Evolutionary conservation across 1,284 basidiomycete species (phyloP).

Genomic region (Apiotrichum domesticum): DNA sequence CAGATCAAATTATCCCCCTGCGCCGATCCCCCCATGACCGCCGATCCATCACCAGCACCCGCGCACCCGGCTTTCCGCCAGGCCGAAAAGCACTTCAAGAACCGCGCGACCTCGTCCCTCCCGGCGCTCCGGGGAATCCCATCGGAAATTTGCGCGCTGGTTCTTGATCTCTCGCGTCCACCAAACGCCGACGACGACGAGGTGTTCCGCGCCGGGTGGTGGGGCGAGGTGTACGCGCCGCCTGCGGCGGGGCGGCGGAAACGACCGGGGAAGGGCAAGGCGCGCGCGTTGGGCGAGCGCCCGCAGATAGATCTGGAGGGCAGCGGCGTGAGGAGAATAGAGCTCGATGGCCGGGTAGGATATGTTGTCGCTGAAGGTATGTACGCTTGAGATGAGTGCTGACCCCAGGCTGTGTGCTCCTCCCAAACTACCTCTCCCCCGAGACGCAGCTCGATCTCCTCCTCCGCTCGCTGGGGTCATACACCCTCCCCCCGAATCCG

Average conservation of each 20-base stretch:
- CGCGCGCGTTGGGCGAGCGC: conserved; percentile 26
- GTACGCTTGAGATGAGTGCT: not conserved
- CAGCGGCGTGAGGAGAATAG: conserved; percentile 13
- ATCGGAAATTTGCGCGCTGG: conserved; percentile 4
- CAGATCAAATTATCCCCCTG: too few species aligned
- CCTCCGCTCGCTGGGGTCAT: conserved; percentile 62
- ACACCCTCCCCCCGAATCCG: conserved; percentile 71
- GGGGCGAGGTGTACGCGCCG: conserved; percentile 18
- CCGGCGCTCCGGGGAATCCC: conserved; percentile 24
- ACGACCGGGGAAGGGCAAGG: conserved; percentile 19
- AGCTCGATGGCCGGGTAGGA: conserved; percentile 26
- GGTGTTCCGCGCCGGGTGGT: conserved; percentile 43
- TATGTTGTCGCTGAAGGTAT: conserved; percentile 40
- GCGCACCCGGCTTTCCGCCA: conserved; percentile 38
- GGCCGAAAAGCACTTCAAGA: conserved; percentile 47
- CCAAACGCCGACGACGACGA: conserved; percentile 27
- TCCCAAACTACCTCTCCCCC: conserved; percentile 63
- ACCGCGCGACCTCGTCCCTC: conserved; percentile 21
- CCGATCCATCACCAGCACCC: not conserved
- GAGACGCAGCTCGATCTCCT: conserved; percentile 62
- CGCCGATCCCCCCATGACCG: too few species aligned
- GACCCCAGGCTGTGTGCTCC: conserved; percentile 66
- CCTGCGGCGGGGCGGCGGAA: too few species aligned
- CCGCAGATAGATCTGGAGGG: conserved; percentile 10
- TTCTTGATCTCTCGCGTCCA: conserved; percentile 42